Percentiles rank a stretch among this genome's conserved stretches.
These are phyloP conservation scores for Thermochaetoides thermophila DNA, from an alignment of 495 filamentous ascomycete species.

Conservation along the genomic window DNA sequence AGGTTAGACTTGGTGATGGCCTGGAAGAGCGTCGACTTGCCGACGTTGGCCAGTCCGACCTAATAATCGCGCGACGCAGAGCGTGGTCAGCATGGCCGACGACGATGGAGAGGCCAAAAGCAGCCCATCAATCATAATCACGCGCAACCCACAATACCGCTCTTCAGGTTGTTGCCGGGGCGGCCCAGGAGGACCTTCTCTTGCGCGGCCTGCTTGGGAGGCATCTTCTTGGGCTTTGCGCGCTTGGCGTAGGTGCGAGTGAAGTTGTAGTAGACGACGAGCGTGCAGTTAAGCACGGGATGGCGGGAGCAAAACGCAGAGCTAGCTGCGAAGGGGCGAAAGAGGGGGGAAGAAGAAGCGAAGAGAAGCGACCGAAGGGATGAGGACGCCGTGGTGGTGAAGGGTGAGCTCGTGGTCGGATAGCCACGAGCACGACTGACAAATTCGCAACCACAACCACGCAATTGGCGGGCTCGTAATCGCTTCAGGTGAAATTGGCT, in stretches of 20 bases:
- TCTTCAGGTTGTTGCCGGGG: conserved; percentile 97
- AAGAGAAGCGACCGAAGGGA: conserved; percentile 29
- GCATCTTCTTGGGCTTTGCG: conserved; percentile 52
- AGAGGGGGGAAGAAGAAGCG: conserved; percentile 38
- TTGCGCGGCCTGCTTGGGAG: conserved; percentile 53
- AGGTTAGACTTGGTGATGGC: conserved; percentile 95
- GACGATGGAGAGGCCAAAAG: conserved; percentile 8
- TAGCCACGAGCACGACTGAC: conserved; percentile 12
- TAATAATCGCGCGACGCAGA: conserved; percentile 26
- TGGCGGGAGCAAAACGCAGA: conserved; percentile 33
- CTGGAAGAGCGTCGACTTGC: conserved; percentile 99
- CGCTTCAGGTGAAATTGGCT: not conserved
- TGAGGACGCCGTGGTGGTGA: conserved; percentile 31
- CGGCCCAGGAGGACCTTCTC: conserved; percentile 82
- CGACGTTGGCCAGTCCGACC: conserved; percentile 98
- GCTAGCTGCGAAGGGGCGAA: conserved; percentile 45
- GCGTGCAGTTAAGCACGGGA: conserved; percentile 30
- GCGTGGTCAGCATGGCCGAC: conserved; percentile 13
- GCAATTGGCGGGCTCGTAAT: conserved; percentile 4
- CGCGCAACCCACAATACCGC: conserved; percentile 94
- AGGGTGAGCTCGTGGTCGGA: conserved; percentile 13
- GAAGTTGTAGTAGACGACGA: not conserved
- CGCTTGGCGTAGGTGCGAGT: conserved; percentile 27
- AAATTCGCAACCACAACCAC: not conserved
- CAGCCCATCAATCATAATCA: too few species aligned